Evolutionary conservation across 192 early-diverging fungal species (phyloP).

Genomic region (Podila epicladia): DNA sequence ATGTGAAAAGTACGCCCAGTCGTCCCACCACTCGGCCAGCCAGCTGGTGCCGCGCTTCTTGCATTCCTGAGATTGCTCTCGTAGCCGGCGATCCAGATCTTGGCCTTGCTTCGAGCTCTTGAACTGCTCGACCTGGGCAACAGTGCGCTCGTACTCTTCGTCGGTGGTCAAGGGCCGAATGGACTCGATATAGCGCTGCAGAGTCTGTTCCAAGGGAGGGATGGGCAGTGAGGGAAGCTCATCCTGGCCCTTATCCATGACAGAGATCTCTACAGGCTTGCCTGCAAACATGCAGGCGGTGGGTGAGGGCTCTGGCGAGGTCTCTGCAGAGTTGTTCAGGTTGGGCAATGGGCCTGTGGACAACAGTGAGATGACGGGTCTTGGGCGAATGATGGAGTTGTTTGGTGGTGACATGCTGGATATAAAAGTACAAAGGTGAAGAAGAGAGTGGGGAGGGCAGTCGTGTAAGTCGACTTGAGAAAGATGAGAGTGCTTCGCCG

Average conservation of each 20-base stretch:
- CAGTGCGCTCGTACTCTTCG: conserved; percentile 54
- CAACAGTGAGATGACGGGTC: conserved; percentile 31
- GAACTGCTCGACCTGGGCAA: conserved; percentile 55
- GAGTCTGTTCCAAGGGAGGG: conserved; percentile 60
- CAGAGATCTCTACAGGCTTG: conserved; percentile 4
- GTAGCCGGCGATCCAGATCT: conserved; percentile 42
- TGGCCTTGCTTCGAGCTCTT: conserved; percentile 21
- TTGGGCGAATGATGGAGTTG: not conserved
- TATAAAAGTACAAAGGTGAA: not conserved
- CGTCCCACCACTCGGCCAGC: conserved; percentile 54
- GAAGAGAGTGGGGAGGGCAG: not conserved
- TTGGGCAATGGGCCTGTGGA: conserved; percentile 34
- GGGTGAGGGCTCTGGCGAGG: conserved; percentile 29
- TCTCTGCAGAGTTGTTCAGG: conserved; percentile 44
- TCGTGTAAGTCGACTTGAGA: not conserved
- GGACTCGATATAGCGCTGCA: conserved; percentile 53
- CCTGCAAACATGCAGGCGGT: conserved; percentile 4
- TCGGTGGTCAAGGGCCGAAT: conserved; percentile 52
- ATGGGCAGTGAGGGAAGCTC: conserved; percentile 57
- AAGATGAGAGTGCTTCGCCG: not conserved
- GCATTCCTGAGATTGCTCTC: conserved; percentile 52
- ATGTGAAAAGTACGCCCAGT: conserved; percentile 46
- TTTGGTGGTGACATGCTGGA: conserved; percentile 26
- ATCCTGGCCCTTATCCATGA: conserved; percentile 26
- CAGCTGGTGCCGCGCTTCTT: conserved; percentile 51